Conservation (phyloP, 108 stramenopile species). For the Cyclotella baltica region DNA sequence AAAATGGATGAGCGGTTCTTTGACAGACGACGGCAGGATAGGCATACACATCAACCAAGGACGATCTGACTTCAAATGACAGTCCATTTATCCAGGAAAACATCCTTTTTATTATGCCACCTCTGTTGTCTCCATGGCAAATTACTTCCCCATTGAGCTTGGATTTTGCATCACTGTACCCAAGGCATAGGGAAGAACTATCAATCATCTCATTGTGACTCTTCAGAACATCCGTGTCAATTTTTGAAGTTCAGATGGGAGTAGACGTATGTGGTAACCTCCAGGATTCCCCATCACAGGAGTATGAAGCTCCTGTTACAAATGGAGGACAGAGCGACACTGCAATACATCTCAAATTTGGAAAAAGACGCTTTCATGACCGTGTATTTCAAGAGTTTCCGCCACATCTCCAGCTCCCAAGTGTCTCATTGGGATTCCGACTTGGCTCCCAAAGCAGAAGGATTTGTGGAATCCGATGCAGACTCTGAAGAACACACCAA, state of each 20-base stretch:
- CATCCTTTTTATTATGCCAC: conserved; percentile 1
- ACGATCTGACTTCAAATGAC: background rate
- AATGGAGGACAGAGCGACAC: background rate
- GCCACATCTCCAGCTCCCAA: background rate
- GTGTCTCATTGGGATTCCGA: background rate
- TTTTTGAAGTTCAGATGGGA: background rate
- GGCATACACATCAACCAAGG: conserved; percentile 10
- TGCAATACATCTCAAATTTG: background rate
- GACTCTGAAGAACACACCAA: too few relatives aligned
- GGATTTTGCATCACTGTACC: conserved; percentile 31
- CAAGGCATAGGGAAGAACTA: conserved; percentile 13
- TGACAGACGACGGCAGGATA: conserved; percentile 7
- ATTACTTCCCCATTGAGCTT: conserved; percentile 16
- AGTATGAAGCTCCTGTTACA: background rate
- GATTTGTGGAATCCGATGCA: too few relatives aligned
- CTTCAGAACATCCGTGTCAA: background rate
- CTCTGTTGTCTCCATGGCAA: conserved; percentile 4
- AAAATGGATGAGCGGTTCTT: background rate
- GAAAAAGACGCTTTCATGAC: background rate
- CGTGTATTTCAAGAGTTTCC: background rate
- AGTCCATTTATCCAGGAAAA: conserved; percentile 7
- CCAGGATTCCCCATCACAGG: background rate
- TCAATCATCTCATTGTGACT: background rate
- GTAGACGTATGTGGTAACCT: background rate
- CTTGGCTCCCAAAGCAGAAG: background rate